Evolutionary conservation across 2,329 filamentous ascomycete genomes (phyloP).

Genomic region (Gremmenia infestans): DNA sequence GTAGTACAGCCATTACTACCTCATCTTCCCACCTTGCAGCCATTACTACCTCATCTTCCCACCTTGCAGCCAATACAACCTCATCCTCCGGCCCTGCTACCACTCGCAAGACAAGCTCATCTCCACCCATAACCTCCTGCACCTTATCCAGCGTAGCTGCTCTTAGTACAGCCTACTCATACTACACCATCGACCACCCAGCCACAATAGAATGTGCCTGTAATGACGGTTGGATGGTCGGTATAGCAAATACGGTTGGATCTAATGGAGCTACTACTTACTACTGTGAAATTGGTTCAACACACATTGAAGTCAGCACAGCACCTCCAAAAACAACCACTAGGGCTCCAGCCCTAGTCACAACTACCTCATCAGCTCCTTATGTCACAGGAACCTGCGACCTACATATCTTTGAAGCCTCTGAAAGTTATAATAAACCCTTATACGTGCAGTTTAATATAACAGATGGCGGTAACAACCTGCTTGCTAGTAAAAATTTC

Average conservation of each 20-base stretch:
- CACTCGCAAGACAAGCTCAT: background rate
- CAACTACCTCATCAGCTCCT: no score
- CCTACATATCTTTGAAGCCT: background rate
- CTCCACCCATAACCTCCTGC: background rate
- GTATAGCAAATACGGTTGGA: no score
- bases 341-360: no score
- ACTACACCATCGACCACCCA: no score
- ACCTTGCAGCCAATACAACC: background rate
- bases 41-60: background rate
- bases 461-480: background rate
- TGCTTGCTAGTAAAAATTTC: background rate
- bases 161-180: no score
- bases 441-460: background rate
- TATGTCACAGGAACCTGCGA: background rate
- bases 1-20: background rate
- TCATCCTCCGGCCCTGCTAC: background rate
- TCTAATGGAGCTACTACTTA: no score
- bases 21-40: background rate
- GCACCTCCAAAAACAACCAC: no score
- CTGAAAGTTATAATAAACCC: background rate
- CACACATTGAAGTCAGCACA: no score
- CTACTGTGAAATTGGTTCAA: no score
- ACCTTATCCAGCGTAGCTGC: background rate
- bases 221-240: no score
- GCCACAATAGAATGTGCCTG: no score